Base-by-base conservation (phyloP, 2,329 filamentous ascomycete genomes). In the Colletotrichum sp. region DNA sequence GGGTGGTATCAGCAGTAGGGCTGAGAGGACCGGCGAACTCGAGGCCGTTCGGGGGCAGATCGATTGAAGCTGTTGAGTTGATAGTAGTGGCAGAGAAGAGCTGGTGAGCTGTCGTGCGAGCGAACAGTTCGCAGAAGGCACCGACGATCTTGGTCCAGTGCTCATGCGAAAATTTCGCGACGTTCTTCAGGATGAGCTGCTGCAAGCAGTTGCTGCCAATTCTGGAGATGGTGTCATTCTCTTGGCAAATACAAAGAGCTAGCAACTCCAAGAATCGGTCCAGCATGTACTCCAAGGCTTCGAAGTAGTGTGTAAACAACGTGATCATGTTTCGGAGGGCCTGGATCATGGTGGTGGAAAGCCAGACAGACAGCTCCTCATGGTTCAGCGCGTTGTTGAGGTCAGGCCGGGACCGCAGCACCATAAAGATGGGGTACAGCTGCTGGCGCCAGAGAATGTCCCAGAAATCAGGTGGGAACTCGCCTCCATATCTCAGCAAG, bases 331-430 rank as follows among this genome's bases (percentile, higher is more conserved):
- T 98, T 75, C 97, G 93, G 71, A 99, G 88, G 3, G 97, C 97
- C 84, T 99, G 97, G 55, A 99, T 99, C 95, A 99, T 98, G 10
- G 97, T 99, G 0, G 97, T 99, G 1, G 97, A 99, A 28, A 99
- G 90, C 97, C 97, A 99, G 4, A 99, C 97, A 0, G 97, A 99
- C 24, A 99, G 90, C 82, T 99, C 97, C 85, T 99, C 98, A 81
- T 98, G 96, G 81, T 96, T 99, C 44, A 96, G 91, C 16, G 96
- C 96, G 82, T 98, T 98, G 30, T 94, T 94, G 94, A 99, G 98
- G 84, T 99, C 97, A 0, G 96, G 98, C 78, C 97, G 95, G 21
- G 97, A 98, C 79, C 98, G 96, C 59, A 99, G 87, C 3, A 99
- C 98, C 90, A 99, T 96, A 87, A 99, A 99, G 79, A 99, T 99